These are phyloP conservation scores for Pulveroboletus sp. DNA, from an alignment of 768 basidiomycete species.

Conservation along the genomic window DNA sequence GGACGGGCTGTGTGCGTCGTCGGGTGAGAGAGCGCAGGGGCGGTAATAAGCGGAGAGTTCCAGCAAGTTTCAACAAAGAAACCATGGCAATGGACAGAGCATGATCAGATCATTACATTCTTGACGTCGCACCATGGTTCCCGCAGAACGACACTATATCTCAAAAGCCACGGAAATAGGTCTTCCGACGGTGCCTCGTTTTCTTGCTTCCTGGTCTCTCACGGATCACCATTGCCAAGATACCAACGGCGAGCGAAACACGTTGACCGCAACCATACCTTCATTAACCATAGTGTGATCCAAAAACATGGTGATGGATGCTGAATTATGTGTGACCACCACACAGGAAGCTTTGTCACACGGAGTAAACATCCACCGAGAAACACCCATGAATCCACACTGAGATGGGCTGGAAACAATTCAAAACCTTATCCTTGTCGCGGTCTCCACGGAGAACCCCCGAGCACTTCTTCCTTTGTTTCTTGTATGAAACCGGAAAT, in stretches of 20 bases:
- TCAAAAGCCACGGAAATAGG: background rate
- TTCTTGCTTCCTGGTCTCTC: constrained; percentile 7
- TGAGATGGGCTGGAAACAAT: background rate
- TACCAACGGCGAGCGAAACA: background rate
- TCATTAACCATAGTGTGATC: background rate
- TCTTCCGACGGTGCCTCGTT: background rate
- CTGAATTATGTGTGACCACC: too few relatives aligned
- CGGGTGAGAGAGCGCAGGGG: too few relatives aligned
- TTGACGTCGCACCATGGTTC: background rate
- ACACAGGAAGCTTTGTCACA: too few relatives aligned
- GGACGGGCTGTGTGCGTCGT: too few relatives aligned
- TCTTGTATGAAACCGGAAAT: background rate
- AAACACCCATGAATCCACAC: too few relatives aligned
- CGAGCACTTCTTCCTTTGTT: background rate
- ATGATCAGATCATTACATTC: background rate
- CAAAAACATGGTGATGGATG: background rate
- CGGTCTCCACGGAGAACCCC: background rate
- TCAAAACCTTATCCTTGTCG: background rate
- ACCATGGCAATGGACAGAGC: background rate
- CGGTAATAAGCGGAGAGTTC: background rate
- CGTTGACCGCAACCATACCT: background rate
- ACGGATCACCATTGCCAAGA: constrained; percentile 3
- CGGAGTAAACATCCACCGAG: too few relatives aligned
- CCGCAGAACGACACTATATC: background rate
- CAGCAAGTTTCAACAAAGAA: background rate